Conservation (phyloP, 257 asterid species). For the Solanum piurae region DNA sequence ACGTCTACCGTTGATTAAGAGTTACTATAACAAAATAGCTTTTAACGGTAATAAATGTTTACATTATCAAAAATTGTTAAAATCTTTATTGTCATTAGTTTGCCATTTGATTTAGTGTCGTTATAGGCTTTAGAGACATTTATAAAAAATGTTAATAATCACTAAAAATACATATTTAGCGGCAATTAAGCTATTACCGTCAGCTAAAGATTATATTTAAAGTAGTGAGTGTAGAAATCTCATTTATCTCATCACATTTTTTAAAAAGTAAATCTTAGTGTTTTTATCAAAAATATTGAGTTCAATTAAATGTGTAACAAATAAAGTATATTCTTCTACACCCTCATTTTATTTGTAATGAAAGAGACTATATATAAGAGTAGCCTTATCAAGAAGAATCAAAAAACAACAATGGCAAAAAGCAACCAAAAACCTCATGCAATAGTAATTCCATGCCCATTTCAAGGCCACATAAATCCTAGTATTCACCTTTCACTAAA, state of each 20-base stretch:
- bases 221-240: background rate
- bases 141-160: background rate
- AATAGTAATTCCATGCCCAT: conserved; percentile 4
- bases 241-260: background rate
- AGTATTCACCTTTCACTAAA: conserved; percentile 3
- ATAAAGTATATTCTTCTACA: background rate
- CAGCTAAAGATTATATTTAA: too few species aligned
- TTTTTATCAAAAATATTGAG: background rate
- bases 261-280: too few species aligned
- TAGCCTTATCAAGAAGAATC: background rate
- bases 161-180: too few species aligned
- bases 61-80: too few species aligned
- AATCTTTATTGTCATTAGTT: too few species aligned
- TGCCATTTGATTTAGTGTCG: background rate
- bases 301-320: background rate
- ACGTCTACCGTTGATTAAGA: background rate
- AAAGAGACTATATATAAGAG: background rate
- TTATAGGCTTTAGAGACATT: background rate
- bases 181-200: too few species aligned
- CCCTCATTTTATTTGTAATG: background rate
- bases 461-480: conserved; percentile 10
- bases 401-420: background rate
- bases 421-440: background rate
- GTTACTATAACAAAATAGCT: too few species aligned
- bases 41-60: background rate